Evolutionary conservation across 1,139 yeast species (phyloP).

Genomic region (Yamadazyma sp.): DNA sequence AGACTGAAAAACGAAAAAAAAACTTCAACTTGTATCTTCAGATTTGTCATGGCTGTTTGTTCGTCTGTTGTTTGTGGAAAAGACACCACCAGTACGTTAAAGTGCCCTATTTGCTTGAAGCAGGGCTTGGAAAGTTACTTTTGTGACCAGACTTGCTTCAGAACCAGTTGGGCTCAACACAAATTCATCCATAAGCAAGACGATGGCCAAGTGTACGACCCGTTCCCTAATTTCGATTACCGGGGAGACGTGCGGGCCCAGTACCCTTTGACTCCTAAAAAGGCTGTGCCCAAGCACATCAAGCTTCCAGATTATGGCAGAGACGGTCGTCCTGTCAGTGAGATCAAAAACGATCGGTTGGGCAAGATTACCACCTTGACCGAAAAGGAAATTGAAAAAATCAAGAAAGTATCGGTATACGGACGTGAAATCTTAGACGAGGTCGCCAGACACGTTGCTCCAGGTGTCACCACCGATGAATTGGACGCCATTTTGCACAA

Average conservation of each 20-base stretch:
- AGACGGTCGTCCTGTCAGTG: constrained; percentile 77
- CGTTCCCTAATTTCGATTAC: constrained; percentile 77
- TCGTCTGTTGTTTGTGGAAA: constrained; percentile 84
- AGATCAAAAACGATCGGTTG: constrained; percentile 69
- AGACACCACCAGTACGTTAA: constrained; percentile 67
- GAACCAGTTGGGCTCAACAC: constrained; percentile 66
- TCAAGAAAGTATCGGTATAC: constrained; percentile 70
- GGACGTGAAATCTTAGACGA: constrained; percentile 87
- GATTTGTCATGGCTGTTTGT: constrained; percentile 37
- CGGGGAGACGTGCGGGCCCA: constrained; percentile 75
- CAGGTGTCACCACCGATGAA: constrained; percentile 94
- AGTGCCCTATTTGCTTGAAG: constrained; percentile 92
- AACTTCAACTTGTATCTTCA: neutral
- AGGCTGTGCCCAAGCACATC: constrained; percentile 71
- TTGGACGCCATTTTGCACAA: constrained; percentile 82
- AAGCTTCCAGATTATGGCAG: constrained; percentile 81
- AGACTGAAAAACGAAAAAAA: neutral
- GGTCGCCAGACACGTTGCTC: constrained; percentile 79
- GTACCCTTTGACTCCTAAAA: constrained; percentile 77
- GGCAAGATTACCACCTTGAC: constrained; percentile 63
- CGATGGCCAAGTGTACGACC: constrained; percentile 63
- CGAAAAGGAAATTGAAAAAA: constrained; percentile 67
- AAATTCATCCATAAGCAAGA: constrained; percentile 50
- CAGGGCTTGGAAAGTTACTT: constrained; percentile 61
- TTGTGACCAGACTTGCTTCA: constrained; percentile 86